Evolutionary conservation across 306 rosid genomes (phyloP).

Genomic region (Acacia confusa): DNA sequence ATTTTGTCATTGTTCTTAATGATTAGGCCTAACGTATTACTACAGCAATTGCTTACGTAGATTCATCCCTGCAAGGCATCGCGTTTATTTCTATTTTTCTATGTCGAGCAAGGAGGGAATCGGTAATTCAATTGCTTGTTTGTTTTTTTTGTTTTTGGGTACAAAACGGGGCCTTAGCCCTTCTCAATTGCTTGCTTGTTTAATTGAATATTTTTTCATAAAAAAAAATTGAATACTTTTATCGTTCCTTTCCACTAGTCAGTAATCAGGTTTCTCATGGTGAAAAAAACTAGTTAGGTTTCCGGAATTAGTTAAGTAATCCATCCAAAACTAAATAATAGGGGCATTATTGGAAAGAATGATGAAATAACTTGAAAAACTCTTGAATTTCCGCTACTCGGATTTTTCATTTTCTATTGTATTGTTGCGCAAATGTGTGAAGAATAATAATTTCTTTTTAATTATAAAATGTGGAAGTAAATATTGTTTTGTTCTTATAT

Average conservation of each 20-base stretch:
- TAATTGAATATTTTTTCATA: too few species aligned
- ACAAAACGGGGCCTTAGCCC: too few species aligned
- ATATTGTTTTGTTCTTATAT: too few species aligned
- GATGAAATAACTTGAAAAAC: not conserved
- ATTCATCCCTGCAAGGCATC: not conserved
- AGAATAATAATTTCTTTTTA: too few species aligned
- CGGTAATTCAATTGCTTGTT: not conserved
- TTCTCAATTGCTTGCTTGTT: too few species aligned
- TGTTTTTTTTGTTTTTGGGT: too few species aligned
- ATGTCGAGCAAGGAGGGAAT: not conserved
- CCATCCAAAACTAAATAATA: too few species aligned
- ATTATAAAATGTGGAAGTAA: too few species aligned
- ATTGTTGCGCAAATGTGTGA: too few species aligned
- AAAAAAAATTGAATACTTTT: too few species aligned
- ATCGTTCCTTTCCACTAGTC: too few species aligned
- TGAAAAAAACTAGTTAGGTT: not conserved
- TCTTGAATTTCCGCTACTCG: not conserved
- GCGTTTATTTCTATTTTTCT: not conserved
- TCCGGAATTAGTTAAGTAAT: not conserved
- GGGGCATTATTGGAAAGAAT: not conserved
- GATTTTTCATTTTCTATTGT: not conserved
- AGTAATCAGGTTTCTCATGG: too few species aligned
- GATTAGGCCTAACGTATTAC: not conserved
- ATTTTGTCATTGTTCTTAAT: not conserved
- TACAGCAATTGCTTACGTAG: not conserved